These are phyloP conservation scores for Solanum habrochaites DNA, from an alignment of 257 asterid species.

Conservation along the genomic window DNA sequence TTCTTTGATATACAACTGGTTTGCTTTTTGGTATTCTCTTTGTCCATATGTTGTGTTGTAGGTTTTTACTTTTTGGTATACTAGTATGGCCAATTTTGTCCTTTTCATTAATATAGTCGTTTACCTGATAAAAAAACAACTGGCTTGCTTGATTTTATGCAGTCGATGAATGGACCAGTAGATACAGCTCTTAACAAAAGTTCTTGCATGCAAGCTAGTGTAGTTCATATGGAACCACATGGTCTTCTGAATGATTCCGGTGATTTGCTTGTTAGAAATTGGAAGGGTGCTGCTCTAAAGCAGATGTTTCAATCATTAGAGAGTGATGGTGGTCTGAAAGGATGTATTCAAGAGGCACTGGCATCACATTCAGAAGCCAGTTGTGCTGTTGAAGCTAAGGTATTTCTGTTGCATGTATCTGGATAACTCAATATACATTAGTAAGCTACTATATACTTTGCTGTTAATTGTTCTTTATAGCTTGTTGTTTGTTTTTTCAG, in stretches of 20 bases:
- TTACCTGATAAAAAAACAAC: neutral
- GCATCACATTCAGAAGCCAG: conserved; percentile 27
- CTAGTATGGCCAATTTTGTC: neutral
- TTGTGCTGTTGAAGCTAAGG: conserved; percentile 40
- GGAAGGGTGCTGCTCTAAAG: conserved; percentile 47
- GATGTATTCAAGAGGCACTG: conserved; percentile 38
- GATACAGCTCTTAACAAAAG: conserved; percentile 8
- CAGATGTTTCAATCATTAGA: conserved; percentile 41
- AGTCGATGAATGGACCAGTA: conserved; percentile 18
- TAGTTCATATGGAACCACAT: conserved; percentile 15
- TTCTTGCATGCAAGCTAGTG: conserved; percentile 10
- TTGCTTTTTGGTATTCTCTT: neutral
- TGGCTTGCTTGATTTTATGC: conserved; percentile 8
- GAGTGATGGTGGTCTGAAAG: conserved; percentile 36
- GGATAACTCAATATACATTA: neutral
- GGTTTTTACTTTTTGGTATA: neutral
- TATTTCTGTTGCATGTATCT: neutral
- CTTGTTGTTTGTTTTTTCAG: conserved; percentile 15
- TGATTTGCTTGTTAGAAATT: conserved; percentile 23
- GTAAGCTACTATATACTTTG: neutral
- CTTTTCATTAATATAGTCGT: neutral
- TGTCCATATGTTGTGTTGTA: neutral
- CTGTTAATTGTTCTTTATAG: neutral
- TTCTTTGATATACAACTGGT: neutral
- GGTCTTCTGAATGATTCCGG: conserved; percentile 6